These are phyloP conservation scores for Aureobasidium lini DNA, from an alignment of 2,329 filamentous ascomycete genomes.

Conservation along the genomic window DNA sequence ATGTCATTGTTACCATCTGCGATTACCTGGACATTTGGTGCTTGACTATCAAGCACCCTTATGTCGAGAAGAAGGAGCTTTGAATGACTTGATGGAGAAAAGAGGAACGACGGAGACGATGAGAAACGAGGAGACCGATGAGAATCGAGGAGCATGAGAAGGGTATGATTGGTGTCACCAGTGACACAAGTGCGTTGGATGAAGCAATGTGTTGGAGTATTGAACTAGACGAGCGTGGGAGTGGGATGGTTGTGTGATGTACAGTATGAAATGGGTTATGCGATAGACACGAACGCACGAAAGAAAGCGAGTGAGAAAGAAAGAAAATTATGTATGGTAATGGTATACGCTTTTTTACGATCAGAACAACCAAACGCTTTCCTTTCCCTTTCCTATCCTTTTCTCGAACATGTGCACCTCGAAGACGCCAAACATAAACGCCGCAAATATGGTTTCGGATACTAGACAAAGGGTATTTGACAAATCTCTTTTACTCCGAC, in stretches of 20 bases:
- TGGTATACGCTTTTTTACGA: conserved; percentile 10
- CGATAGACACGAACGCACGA: not conserved
- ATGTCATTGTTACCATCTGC: conserved; percentile 95
- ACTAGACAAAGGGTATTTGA: not conserved
- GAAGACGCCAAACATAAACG: not conserved
- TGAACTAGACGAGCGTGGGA: not conserved
- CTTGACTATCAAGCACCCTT: conserved; percentile 85
- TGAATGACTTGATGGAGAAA: not conserved
- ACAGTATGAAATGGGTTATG: not conserved
- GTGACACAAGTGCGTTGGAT: not conserved
- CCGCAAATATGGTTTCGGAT: not conserved
- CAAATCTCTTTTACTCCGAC: not conserved
- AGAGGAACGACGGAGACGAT: too few species aligned
- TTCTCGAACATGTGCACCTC: not conserved
- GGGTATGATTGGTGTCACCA: not conserved
- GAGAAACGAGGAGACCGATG: too few species aligned
- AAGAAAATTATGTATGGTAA: conserved; percentile 4
- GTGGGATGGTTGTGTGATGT: not conserved
- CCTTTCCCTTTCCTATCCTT: not conserved
- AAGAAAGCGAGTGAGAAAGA: not conserved
- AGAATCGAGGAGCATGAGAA: not conserved
- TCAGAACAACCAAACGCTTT: not conserved
- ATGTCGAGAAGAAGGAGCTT: conserved; percentile 20
- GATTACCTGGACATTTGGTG: conserved; percentile 99
- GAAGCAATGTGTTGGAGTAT: not conserved